A percentile compares a stretch with the other conserved stretches of the same genome.
Conservation (phyloP, 495 filamentous ascomycete genomes). For the Schizothecium vesticola region DNA sequence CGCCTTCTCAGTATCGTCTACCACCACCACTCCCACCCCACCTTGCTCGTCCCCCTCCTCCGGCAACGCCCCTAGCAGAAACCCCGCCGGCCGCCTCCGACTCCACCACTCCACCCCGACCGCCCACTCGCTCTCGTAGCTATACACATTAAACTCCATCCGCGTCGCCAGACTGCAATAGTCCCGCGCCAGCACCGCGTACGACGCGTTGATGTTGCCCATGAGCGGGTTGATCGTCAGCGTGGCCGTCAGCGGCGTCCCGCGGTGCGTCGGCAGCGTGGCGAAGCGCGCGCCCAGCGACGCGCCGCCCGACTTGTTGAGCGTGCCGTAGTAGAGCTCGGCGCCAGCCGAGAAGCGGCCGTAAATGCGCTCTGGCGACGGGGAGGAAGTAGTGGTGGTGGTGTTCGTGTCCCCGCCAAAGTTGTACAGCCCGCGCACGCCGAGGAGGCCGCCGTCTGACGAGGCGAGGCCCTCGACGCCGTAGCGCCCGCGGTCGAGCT, state of each 20-base stretch:
- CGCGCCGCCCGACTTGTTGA: slow-evolving; percentile 84
- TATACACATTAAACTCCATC: slow-evolving; percentile 97
- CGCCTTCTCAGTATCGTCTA: slow-evolving; percentile 14
- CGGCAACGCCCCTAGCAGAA: slow-evolving; percentile 36
- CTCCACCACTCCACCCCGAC: slow-evolving; percentile 89
- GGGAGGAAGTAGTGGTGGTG: slow-evolving; percentile 15
- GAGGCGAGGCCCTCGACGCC: slow-evolving; percentile 87
- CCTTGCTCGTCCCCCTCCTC: slow-evolving; percentile 11
- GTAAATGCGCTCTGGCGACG: slow-evolving; percentile 44
- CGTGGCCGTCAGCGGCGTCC: slow-evolving; percentile 86
- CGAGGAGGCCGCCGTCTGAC: slow-evolving; percentile 84
- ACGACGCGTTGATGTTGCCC: slow-evolving; percentile 83
- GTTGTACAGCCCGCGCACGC: slow-evolving; percentile 86
- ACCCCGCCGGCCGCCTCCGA: slow-evolving; percentile 39
- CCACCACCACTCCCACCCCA: slow-evolving; percentile 26
- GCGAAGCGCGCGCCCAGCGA: slow-evolving; percentile 77
- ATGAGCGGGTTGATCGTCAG: slow-evolving; percentile 87
- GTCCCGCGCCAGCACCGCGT: slow-evolving; percentile 77
- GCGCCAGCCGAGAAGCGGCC: slow-evolving; percentile 76
- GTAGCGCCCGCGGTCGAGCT: slow-evolving; percentile 85
- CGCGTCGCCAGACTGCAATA: slow-evolving; percentile 79
- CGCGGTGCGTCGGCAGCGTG: slow-evolving; percentile 79
- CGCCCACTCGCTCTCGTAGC: slow-evolving; percentile 90
- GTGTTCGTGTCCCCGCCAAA: slow-evolving; percentile 75
- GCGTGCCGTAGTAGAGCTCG: slow-evolving; percentile 87